Evolutionary conservation across 768 basidiomycete species (phyloP), one percentile per base, ranked within the genome.

Genomic region (Auriculariales sp.): DNA sequence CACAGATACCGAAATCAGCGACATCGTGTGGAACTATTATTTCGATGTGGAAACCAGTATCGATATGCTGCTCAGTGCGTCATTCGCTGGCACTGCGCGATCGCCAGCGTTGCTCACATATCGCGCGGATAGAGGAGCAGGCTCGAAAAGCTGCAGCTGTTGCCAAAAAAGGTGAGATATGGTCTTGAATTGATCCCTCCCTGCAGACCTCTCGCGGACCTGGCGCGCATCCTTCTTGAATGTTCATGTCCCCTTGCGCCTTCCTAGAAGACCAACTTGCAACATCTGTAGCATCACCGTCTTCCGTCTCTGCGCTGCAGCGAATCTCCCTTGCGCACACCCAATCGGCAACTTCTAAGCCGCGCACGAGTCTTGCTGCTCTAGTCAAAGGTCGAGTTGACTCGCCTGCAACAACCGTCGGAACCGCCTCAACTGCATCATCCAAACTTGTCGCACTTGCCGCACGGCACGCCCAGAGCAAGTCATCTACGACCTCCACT

Each of bases 91-190:
- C n/a, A n/a, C n/a, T n/a, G n/a, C n/a, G n/a, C n/a, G n/a, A n/a
- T n/a, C n/a, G n/a, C n/a, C n/a, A 32, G 30, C 14, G 35, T 30
- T 35, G 11, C 49, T 48, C 19, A 47, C 47, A 35, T 53, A 10
- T 22, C n/a, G 44, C 47, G 22, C 34, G 39, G 47, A 55, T 57
- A 87, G 90, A 83, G 60, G 81, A 88, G 60, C 75, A 81, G 55
- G 75, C 77, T 25, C 73, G 77, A 53, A 74, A 72, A 57, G 69
- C 73, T 39, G 67, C 71, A 46, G 81, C 79, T 24, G 74, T 69
- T 56, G 84, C 87, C 60, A 80, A 84, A 57, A 83, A 81, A 84
- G 92, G 91, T 92, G 70, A 83, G 89, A 72, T 55, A 60, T 55
- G 46, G 44, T 54, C 57, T 56, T 51, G 54, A 51, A 36, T 58